These are phyloP conservation scores for Clonostachys solani DNA, from an alignment of 2,329 filamentous ascomycete species.

Conservation along the genomic window DNA sequence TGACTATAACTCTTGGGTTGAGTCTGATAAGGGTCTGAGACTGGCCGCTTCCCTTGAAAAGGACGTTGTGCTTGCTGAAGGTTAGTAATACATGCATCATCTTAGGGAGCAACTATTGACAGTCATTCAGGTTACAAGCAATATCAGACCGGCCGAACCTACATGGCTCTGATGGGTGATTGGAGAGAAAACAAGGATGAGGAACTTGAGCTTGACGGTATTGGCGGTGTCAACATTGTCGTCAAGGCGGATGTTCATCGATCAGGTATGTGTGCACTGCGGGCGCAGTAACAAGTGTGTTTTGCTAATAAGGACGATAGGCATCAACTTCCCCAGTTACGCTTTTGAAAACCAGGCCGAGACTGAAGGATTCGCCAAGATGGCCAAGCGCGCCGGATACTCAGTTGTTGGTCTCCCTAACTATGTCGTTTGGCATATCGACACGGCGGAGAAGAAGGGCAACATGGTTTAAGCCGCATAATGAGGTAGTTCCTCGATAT, in stretches of 20 bases:
- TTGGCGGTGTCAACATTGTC: constrained; percentile 94
- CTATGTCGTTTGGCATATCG: constrained; percentile 98
- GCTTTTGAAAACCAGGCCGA: constrained; percentile 98
- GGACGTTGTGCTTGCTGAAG: constrained; percentile 84
- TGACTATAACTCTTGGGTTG: constrained; percentile 99
- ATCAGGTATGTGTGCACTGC: constrained; percentile 57
- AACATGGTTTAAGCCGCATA: constrained; percentile 41
- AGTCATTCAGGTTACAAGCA: constrained; percentile 75
- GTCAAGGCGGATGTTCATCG: constrained; percentile 98
- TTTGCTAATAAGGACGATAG: constrained; percentile 34
- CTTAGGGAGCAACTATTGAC: not conserved
- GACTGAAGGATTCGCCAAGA: constrained; percentile 97
- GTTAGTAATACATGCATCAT: constrained; percentile 35
- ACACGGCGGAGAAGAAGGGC: constrained; percentile 90
- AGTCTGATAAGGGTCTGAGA: constrained; percentile 79
- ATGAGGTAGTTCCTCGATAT: constrained; percentile 17
- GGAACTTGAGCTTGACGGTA: constrained; percentile 88
- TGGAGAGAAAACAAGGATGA: constrained; percentile 89
- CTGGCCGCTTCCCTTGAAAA: constrained; percentile 71
- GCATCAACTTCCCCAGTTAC: constrained; percentile 96
- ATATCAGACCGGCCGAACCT: constrained; percentile 82
- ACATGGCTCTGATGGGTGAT: constrained; percentile 90
- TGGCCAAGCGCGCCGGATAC: constrained; percentile 95
- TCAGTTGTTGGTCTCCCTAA: constrained; percentile 90
- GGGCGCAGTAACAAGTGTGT: too few relatives aligned